phyloP scores from a whole-genome alignment of 2,329 filamentous ascomycete species.

The Shiraia bambusicola region DNA sequence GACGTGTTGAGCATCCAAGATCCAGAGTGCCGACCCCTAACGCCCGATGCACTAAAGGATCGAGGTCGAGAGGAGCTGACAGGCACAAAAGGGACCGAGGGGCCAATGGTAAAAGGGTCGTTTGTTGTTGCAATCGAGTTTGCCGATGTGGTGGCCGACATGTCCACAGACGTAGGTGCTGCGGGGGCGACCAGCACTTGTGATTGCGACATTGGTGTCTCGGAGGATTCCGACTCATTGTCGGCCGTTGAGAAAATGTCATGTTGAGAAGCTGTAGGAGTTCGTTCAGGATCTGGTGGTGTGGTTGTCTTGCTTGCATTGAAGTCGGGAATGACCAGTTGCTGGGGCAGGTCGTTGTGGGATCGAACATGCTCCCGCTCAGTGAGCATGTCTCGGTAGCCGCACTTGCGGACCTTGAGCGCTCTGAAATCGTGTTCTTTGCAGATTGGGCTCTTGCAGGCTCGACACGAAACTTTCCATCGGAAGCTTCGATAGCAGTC shows the following conservation, averaged over 20 bases:
- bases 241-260: slow-evolving; percentile 26
- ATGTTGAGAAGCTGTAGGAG: slow-evolving; percentile 25
- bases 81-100: slow-evolving; percentile 32
- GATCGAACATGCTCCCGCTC: slow-evolving; percentile 48
- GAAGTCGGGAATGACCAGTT: slow-evolving; percentile 42
- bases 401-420: slow-evolving; percentile 59
- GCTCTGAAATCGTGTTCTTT: slow-evolving; percentile 62
- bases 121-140: slow-evolving; percentile 22
- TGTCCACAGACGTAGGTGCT: slow-evolving; percentile 26
- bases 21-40: slow-evolving; percentile 34
- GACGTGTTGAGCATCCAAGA: slow-evolving; percentile 27
- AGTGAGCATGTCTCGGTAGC: slow-evolving; percentile 56
- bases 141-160: slow-evolving; percentile 33
- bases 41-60: slow-evolving; percentile 41
- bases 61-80: slow-evolving; percentile 41
- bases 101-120: slow-evolving; percentile 27
- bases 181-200: slow-evolving; percentile 34
- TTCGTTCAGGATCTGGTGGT: slow-evolving; percentile 28
- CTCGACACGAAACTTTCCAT: slow-evolving; percentile 62
- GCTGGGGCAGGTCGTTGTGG: slow-evolving; percentile 36
- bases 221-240: slow-evolving; percentile 30
- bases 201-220: slow-evolving; percentile 39
- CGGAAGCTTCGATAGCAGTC: slow-evolving; percentile 60
- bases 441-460: slow-evolving; percentile 58
- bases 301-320: slow-evolving; percentile 30